A percentile compares a stretch with the other conserved stretches of the same genome.
phyloP scores from a whole-genome alignment of 2,329 filamentous ascomycete genomes.

The Laburnicola sp. region DNA sequence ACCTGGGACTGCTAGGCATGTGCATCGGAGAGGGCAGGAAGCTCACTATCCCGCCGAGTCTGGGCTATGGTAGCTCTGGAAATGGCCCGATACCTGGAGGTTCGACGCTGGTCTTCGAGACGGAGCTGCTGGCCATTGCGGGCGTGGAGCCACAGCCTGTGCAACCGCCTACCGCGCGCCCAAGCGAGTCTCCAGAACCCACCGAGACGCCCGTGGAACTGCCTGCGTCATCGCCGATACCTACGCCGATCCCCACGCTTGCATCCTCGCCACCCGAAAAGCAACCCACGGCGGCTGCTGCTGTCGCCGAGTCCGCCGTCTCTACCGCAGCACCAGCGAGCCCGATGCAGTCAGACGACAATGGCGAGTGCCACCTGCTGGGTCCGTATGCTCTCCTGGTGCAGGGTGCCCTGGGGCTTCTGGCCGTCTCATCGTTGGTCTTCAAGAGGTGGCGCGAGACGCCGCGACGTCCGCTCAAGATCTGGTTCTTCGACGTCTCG shows the following conservation, averaged over 20 bases:
- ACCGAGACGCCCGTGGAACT: conserved; percentile 6
- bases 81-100: conserved; percentile 79
- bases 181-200: conserved; percentile 10
- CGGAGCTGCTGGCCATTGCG: conserved; percentile 81
- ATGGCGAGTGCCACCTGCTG: conserved; percentile 81
- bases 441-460: conserved; percentile 92
- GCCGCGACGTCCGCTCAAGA: conserved; percentile 88
- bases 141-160: conserved; percentile 46
- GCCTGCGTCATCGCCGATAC: conserved; percentile 9
- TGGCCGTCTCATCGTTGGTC: conserved; percentile 84
- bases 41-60: conserved; percentile 83
- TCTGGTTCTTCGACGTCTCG: conserved; percentile 97
- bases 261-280: conserved; percentile 17
- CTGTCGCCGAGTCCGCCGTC: conserved; percentile 15
- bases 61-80: conserved; percentile 76
- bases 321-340: conserved; percentile 26
- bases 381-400: conserved; percentile 90
- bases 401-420: conserved; percentile 79
- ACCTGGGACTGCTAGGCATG: conserved; percentile 87
- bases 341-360: conserved; percentile 52
- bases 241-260: conserved; percentile 11
- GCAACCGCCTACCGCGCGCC: conserved; percentile 10
- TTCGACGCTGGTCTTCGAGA: conserved; percentile 86
- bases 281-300: conserved; percentile 16
- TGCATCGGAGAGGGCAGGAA: conserved; percentile 91